These are phyloP conservation scores for Gomphus sp. DNA, from an alignment of 1,284 basidiomycete genomes.

Conservation along the genomic window DNA sequence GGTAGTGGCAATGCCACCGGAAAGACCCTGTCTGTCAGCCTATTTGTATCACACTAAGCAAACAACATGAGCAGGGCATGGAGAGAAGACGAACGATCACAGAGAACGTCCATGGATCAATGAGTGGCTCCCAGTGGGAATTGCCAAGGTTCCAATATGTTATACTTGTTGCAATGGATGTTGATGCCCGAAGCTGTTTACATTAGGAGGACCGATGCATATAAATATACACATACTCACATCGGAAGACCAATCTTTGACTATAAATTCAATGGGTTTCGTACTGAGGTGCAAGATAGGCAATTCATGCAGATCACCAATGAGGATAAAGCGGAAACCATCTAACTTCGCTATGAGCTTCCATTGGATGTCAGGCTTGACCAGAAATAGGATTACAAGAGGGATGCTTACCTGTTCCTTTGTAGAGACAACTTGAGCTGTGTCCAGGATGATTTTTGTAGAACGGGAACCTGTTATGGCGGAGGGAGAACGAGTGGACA, in stretches of 20 bases:
- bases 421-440: constrained; percentile 57
- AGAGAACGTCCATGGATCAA: constrained; percentile 94
- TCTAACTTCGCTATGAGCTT: constrained; percentile 80
- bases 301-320: constrained; percentile 93
- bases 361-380: background rate
- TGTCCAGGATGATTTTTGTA: constrained; percentile 34
- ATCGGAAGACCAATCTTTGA: constrained; percentile 92
- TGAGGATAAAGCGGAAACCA: constrained; percentile 88
- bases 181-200: constrained; percentile 69
- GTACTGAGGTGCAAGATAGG: constrained; percentile 88
- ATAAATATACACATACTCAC: constrained; percentile 30
- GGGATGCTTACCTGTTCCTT: constrained; percentile 63
- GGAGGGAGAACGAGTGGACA: constrained; percentile 10
- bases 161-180: constrained; percentile 73
- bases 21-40: constrained; percentile 44
- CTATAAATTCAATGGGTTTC: constrained; percentile 76
- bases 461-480: constrained; percentile 15
- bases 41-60: constrained; percentile 18
- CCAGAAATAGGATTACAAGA: background rate
- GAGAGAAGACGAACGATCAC: constrained; percentile 44
- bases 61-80: background rate
- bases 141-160: constrained; percentile 97
- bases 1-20: constrained; percentile 50
- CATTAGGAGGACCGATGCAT: constrained; percentile 1
- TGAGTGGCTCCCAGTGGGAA: constrained; percentile 99